Base-by-base conservation (phyloP, 1,139 yeast species). In the Barnettozyma hawaiiensis region DNA sequence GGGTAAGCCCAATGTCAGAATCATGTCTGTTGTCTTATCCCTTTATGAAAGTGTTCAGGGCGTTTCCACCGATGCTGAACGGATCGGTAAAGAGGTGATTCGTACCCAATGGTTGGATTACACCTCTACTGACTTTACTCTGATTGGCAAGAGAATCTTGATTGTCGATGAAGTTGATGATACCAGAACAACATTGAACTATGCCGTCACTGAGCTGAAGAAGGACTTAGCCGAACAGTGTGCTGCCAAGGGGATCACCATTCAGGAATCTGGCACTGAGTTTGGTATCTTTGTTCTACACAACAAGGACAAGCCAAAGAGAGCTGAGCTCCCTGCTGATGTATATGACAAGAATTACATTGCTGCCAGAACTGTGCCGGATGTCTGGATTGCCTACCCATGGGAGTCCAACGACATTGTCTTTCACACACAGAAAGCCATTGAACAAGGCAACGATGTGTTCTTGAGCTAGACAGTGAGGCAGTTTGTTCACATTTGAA, bases 21-120 rank as follows among this genome's bases (percentile, higher is more conserved):
- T 90, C 58, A 92, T 86, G 79, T 97, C 97, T 43, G 86, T 90
- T 58, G 94, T 94, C 37, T 73, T 90, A 53, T 86, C 96, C 0
- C 73, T 90, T 41, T 90, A 90, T 63, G 97, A 90, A 65, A 92
- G 85, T 56, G 62, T 85, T 49, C 85, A 76, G 20, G 73, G 82
- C 37, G 74, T 70, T 33, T 78, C 81, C 26, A 69, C 74, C 22
- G 69, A 66, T 42, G 75, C 64, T 34, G 96, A 89, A 63, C 64
- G 69, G 40, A 78, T 78, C 36, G 97, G 97, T 36, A 77, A 85
- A 45, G 84, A 85, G 60, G 97, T 90, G 35, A 82, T 86, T 37
- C 81, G 97, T 67, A 85, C 96, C 41, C 97, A 90, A 67, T 90
- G 97, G 97, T 78, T 90, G 44, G 96, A 90, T 65, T 89, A 87